Evolutionary conservation across 441 rosid genomes (phyloP).

Genomic region (Metrosideros polymorpha): DNA sequence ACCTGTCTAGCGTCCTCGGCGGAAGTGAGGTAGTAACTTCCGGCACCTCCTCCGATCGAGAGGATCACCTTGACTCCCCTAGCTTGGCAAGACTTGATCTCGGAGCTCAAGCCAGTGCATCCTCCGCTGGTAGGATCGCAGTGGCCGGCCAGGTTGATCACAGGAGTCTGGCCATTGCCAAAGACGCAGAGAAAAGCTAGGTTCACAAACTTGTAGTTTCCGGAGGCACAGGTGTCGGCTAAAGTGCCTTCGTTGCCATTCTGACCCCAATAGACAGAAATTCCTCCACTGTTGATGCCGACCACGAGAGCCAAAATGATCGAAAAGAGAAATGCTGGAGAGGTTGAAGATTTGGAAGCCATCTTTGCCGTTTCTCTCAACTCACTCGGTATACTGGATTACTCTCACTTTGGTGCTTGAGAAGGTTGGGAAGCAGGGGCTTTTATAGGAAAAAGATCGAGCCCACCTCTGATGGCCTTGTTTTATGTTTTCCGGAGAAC

Average conservation of each 20-base stretch:
- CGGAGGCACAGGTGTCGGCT: conserved; percentile 25
- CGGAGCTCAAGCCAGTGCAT: conserved; percentile 15
- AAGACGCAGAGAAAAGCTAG: conserved; percentile 29
- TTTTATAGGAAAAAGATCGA: not conserved
- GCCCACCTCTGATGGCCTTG: not conserved
- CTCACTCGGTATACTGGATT: not conserved
- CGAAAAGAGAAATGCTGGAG: not conserved
- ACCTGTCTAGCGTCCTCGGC: conserved; percentile 20
- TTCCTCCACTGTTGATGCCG: conserved; percentile 17
- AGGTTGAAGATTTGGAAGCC: not conserved
- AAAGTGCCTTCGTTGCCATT: conserved; percentile 39
- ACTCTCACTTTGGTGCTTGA: not conserved
- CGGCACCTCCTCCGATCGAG: conserved; percentile 29
- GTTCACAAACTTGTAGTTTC: conserved; percentile 23
- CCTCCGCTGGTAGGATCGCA: conserved; percentile 26
- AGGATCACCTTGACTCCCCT: conserved; percentile 27
- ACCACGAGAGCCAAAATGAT: not conserved
- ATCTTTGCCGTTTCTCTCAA: not conserved
- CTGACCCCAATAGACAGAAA: conserved; percentile 40
- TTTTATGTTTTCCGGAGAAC: not conserved
- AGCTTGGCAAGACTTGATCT: conserved; percentile 25
- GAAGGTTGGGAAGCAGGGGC: not conserved
- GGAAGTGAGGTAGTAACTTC: conserved; percentile 24
- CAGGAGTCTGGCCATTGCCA: conserved; percentile 28
- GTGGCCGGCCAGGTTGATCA: conserved; percentile 32